These are phyloP conservation scores for Aspergillus aculeatus DNA, from an alignment of 2,329 filamentous ascomycete species.

Conservation along the genomic window DNA sequence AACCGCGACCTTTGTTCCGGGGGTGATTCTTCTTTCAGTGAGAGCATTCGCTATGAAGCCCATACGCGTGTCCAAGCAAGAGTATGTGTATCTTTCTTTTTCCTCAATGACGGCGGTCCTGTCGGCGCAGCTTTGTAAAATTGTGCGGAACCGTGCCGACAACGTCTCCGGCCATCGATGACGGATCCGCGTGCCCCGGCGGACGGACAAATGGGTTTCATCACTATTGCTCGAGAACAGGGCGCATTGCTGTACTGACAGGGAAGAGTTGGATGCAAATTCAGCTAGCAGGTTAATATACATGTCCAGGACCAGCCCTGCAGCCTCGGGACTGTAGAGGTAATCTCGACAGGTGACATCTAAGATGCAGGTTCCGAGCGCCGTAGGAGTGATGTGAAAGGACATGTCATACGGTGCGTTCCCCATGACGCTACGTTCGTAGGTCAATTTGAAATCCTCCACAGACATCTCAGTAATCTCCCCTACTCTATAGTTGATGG, in stretches of 20 bases:
- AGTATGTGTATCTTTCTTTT: background rate
- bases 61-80: background rate
- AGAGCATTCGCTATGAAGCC: background rate
- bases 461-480: slow-evolving; percentile 3
- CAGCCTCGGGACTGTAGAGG: background rate
- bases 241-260: background rate
- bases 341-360: slow-evolving; percentile 5
- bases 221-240: background rate
- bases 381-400: background rate
- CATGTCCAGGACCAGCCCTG: background rate
- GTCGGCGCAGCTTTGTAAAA: background rate
- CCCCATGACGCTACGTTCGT: background rate
- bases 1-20: background rate
- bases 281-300: background rate
- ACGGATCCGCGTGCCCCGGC: background rate
- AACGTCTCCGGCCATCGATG: background rate
- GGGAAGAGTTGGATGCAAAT: background rate
- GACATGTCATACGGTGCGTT: slow-evolving; percentile 6
- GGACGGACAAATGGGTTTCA: background rate
- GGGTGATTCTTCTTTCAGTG: background rate
- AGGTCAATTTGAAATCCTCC: background rate
- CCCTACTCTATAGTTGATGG: slow-evolving; percentile 9
- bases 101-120: background rate
- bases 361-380: background rate
- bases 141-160: background rate